Evolutionary conservation across 306 rosid species (phyloP), one percentile per base, ranked within the genome.

Genomic region (Ochetophila trinervis): DNA sequence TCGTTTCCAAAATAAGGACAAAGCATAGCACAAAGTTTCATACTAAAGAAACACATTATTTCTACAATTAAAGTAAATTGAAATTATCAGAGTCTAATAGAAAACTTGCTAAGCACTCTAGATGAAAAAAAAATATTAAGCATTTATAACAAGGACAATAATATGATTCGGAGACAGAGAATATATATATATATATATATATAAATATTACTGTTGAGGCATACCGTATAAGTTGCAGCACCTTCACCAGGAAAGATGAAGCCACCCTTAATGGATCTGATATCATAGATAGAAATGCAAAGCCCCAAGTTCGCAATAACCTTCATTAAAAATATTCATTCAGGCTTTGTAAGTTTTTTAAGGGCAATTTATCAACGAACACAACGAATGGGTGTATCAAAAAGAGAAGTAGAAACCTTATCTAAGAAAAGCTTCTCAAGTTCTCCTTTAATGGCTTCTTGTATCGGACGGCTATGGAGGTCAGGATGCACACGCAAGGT

Each of bases 271-370:
- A 89, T 72, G 63, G 90, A 87, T 57, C 65, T 75, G 70, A 88
- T 85, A 78, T 87, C 96, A 64, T 87, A 85, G 6, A 92, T 74
- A 44, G 91, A 92, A 57, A 80, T 59, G 73, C 96, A 92, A 45
- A 92, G 92, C 73, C 98, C 95, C 82, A 87, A 75, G 27, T 87
- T 84, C 42, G 95, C 73, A 63, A 92, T 74, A 66, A 92, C 92
- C 92, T 91, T 56, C 78, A 78, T 48, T 34, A 65, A 6, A 66
- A 72, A 23, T 37, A 56, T 4, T 48, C 17, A 22, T 68, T 37
- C 34, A 16, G 35, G 13, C 12, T 18, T 16, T 48, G 7, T 27
- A n/a, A 27, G 32, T 27, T 27, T 27, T 5, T 20, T 20, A 22
- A 62, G 36, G 23, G 30, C 32, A 61, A 23, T 22, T 42, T 30